Evolutionary conservation across 208 protist genomes (phyloP).

Genomic region (Herpetomonas tarakana): DNA sequence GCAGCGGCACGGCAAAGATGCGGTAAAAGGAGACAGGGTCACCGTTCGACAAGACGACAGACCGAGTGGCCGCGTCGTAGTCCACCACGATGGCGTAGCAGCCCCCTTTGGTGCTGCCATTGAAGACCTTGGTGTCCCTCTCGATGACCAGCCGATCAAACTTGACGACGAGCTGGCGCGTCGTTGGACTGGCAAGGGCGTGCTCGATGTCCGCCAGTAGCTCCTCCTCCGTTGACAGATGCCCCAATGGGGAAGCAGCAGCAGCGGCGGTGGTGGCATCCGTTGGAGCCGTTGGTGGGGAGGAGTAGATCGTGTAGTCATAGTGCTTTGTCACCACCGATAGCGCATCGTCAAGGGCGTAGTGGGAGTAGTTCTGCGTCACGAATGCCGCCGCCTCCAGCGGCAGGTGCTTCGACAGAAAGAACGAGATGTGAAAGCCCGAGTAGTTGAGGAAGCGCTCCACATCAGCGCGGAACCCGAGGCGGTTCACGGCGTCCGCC

Average conservation of each 20-base stretch:
- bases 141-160: conserved; percentile 57
- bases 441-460: conserved; percentile 82
- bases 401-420: conserved; percentile 77
- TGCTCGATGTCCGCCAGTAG: conserved; percentile 46
- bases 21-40: conserved; percentile 77
- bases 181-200: conserved; percentile 36
- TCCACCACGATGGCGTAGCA: conserved; percentile 77
- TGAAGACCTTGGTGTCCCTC: conserved; percentile 56
- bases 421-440: conserved; percentile 88
- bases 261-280: too few relatives aligned
- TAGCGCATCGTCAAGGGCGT: conserved; percentile 62
- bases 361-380: conserved; percentile 79
- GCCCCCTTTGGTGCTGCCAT: conserved; percentile 68
- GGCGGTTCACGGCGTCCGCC: conserved; percentile 73
- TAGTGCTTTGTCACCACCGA: conserved; percentile 61
- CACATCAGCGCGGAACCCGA: conserved; percentile 76
- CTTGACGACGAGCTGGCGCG: conserved; percentile 74
- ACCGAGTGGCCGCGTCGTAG: conserved; percentile 48
- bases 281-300: conserved; percentile 19
- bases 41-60: conserved; percentile 68
- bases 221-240: conserved; percentile 41
- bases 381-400: conserved; percentile 64
- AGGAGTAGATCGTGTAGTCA: conserved; percentile 46
- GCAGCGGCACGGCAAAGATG: conserved; percentile 57
- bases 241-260: conserved; percentile 4